Evolutionary conservation across 116 monocot species (phyloP).

Genomic region (Dioscorea cayenensis): DNA sequence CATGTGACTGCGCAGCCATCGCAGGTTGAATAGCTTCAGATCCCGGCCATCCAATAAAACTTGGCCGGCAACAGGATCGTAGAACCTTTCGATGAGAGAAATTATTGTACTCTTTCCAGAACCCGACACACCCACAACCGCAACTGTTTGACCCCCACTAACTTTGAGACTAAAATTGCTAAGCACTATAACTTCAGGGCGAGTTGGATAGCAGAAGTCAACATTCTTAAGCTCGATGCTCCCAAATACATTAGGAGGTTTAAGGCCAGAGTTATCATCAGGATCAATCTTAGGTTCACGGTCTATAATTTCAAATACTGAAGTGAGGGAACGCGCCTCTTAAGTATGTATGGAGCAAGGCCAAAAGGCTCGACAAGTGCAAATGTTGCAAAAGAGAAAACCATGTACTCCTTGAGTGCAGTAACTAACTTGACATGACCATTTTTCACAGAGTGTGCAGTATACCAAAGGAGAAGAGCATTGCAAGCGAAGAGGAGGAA

Average conservation of each 20-base stretch:
- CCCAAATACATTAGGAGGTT: slow-evolving; percentile 91
- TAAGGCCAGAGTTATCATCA: slow-evolving; percentile 80
- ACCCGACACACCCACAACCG: slow-evolving; percentile 92
- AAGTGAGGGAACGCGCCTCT: slow-evolving; percentile 61
- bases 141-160: slow-evolving; percentile 85
- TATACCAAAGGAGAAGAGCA: slow-evolving; percentile 87
- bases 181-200: slow-evolving; percentile 70
- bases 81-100: slow-evolving; percentile 87
- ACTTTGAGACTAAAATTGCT: slow-evolving; percentile 93
- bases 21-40: slow-evolving; percentile 70
- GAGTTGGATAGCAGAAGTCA: slow-evolving; percentile 83
- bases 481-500: slow-evolving; percentile 97
- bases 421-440: slow-evolving; percentile 35
- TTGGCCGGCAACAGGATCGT: slow-evolving; percentile 84
- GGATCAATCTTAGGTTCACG: slow-evolving; percentile 84
- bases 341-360: slow-evolving; percentile 91
- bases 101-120: slow-evolving; percentile 98
- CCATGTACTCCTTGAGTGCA: slow-evolving; percentile 86
- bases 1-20: slow-evolving; percentile 93
- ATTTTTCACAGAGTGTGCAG: slow-evolving; percentile 55
- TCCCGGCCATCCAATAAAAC: slow-evolving; percentile 83
- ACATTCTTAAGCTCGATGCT: slow-evolving; percentile 83
- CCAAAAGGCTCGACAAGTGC: slow-evolving; percentile 98
- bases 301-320: slow-evolving; percentile 95
- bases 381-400: slow-evolving; percentile 94